Percentiles rank a stretch among this genome's conserved stretches.
phyloP scores from a whole-genome alignment of 441 rosid species.

The Croton laevigatus region DNA sequence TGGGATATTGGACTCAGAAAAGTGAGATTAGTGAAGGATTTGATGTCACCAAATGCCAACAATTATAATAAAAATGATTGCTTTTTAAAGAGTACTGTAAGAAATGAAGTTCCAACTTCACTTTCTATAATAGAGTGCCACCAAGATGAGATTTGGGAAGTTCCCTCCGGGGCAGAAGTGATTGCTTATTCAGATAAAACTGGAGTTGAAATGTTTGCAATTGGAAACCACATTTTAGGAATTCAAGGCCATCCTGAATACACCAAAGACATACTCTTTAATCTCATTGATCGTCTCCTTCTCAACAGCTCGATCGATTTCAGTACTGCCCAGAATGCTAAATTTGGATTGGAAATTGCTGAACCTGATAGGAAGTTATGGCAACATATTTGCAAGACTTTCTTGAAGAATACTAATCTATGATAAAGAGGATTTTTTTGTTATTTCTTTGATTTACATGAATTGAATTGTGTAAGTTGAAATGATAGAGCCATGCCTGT shows the following conservation, averaged over 20 bases:
- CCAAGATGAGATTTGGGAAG: conserved; percentile 77
- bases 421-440: too few species aligned
- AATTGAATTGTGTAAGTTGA: too few species aligned
- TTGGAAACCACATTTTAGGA: conserved; percentile 58
- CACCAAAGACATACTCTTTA: conserved; percentile 65
- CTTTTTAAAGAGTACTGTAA: conserved; percentile 30
- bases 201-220: conserved; percentile 24
- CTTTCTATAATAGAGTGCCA: conserved; percentile 69
- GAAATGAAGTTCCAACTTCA: conserved; percentile 33
- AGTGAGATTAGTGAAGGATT: conserved; percentile 50
- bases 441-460: too few species aligned
- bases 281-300: conserved; percentile 66
- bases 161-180: conserved; percentile 63
- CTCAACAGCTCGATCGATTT: conserved; percentile 36
- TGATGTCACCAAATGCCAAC: conserved; percentile 12
- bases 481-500: too few species aligned
- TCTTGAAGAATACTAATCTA: conserved; percentile 53
- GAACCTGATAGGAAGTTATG: conserved; percentile 64
- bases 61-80: too few species aligned
- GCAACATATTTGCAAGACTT: conserved; percentile 67
- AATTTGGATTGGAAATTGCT: conserved; percentile 44
- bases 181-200: conserved; percentile 47
- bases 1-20: conserved; percentile 72
- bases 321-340: conserved; percentile 59
- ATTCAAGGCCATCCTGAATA: conserved; percentile 95